Evolutionary conservation across 83 land plant genomes (phyloP).

Genomic region (Picea abies): DNA sequence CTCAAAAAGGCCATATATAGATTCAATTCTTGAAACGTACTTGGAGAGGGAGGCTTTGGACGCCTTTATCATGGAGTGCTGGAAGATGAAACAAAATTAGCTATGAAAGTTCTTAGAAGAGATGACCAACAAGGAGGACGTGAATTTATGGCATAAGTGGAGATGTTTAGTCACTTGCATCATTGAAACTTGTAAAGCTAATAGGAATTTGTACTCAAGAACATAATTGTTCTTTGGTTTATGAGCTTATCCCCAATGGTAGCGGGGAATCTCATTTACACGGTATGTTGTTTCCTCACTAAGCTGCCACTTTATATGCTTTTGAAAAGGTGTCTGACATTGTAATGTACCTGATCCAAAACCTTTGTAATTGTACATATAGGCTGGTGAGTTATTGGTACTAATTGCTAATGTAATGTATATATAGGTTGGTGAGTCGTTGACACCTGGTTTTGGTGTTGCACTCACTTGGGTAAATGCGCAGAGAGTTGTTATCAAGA

Average conservation of each 20-base stretch:
- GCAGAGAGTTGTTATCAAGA: too few relatives aligned
- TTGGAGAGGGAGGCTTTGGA: slow-evolving; percentile 93
- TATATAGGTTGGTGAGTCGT: too few relatives aligned
- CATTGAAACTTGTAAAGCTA: slow-evolving; percentile 4
- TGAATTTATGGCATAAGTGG: slow-evolving; percentile 10
- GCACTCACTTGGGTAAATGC: too few relatives aligned
- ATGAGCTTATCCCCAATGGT: slow-evolving; percentile 15
- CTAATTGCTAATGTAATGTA: too few relatives aligned
- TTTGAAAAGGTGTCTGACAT: too few relatives aligned
- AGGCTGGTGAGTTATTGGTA: too few relatives aligned
- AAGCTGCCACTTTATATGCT: too few relatives aligned
- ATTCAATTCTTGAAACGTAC: slow-evolving; percentile 55
- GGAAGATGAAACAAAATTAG: slow-evolving; percentile 65
- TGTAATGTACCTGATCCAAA: too few relatives aligned
- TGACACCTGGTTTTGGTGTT: too few relatives aligned
- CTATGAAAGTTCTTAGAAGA: slow-evolving; percentile 77
- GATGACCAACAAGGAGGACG: slow-evolving; percentile 43
- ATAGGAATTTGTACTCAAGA: slow-evolving; percentile 14
- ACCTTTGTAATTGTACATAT: too few relatives aligned
- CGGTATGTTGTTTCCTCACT: too few relatives aligned
- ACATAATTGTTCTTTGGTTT: slow-evolving; percentile 7
- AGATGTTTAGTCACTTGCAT: slow-evolving; percentile 16
- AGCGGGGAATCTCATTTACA: slow-evolving; percentile 18
- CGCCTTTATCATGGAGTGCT: slow-evolving; percentile 66
- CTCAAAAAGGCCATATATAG: slow-evolving; percentile 66